Conservation (phyloP, 2,329 filamentous ascomycete genomes). For the Chrysoporthe cubensis region DNA sequence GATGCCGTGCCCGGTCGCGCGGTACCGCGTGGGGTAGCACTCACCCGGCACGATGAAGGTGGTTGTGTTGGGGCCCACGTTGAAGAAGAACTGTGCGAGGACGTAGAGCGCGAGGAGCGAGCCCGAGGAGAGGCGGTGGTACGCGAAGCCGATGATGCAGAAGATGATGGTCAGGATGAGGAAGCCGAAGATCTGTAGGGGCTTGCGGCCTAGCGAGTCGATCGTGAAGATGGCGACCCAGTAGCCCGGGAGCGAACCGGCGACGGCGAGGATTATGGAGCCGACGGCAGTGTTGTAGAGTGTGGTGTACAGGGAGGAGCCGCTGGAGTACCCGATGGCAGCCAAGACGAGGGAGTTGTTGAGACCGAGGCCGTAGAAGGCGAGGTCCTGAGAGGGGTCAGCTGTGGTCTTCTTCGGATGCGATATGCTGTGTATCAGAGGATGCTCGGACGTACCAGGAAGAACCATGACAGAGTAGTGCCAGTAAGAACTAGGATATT, state of each 20-base stretch:
- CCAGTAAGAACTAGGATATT: slow-evolving; percentile 74
- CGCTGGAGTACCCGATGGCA: slow-evolving; percentile 72
- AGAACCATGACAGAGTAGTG: slow-evolving; percentile 82
- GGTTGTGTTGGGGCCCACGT: slow-evolving; percentile 68
- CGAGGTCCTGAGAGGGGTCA: slow-evolving; percentile 58
- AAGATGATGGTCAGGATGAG: slow-evolving; percentile 64
- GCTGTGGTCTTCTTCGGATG: neutral
- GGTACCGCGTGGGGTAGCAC: slow-evolving; percentile 67
- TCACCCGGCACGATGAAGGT: slow-evolving; percentile 69
- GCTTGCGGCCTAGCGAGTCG: slow-evolving; percentile 76
- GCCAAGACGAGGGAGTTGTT: slow-evolving; percentile 74
- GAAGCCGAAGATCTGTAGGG: slow-evolving; percentile 71
- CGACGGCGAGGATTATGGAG: slow-evolving; percentile 76
- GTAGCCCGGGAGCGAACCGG: slow-evolving; percentile 79
- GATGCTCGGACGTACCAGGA: slow-evolving; percentile 53
- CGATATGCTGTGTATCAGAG: neutral
- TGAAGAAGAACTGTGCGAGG: slow-evolving; percentile 69
- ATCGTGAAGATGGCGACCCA: slow-evolving; percentile 75
- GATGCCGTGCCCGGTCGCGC: slow-evolving; percentile 66
- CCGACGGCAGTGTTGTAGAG: slow-evolving; percentile 76
- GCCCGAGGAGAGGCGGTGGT: slow-evolving; percentile 50
- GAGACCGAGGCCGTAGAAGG: slow-evolving; percentile 73
- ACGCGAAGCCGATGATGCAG: slow-evolving; percentile 64
- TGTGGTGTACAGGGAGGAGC: slow-evolving; percentile 66
- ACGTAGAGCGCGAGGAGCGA: slow-evolving; percentile 65